phyloP scores from a whole-genome alignment of 768 basidiomycete genomes.

The Boletus rufocinnamomeus region DNA sequence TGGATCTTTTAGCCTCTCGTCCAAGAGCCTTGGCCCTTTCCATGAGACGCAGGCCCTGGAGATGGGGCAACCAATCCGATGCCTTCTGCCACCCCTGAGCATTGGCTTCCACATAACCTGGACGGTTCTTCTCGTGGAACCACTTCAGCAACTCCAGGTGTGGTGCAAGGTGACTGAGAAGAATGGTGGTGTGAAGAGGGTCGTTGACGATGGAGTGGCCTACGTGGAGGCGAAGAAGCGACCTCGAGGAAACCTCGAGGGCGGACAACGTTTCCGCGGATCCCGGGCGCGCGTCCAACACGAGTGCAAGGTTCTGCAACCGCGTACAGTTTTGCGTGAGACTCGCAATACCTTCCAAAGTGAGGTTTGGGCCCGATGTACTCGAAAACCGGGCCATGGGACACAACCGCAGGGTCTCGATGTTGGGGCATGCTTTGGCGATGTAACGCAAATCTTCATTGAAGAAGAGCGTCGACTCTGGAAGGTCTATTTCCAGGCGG shows the following conservation, averaged over 20 bases:
- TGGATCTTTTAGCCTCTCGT: slow-evolving; percentile 20
- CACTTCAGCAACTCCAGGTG: slow-evolving; percentile 67
- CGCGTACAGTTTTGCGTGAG: slow-evolving; percentile 59
- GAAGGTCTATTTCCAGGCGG: slow-evolving; percentile 76
- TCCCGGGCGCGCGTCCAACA: slow-evolving; percentile 58
- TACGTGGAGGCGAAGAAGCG: slow-evolving; percentile 69
- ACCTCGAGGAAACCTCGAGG: slow-evolving; percentile 56
- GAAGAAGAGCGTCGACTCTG: slow-evolving; percentile 70
- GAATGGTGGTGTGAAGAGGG: slow-evolving; percentile 67
- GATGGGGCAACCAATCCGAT: slow-evolving; percentile 67
- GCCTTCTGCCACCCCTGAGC: slow-evolving; percentile 70
- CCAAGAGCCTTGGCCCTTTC: slow-evolving; percentile 52
- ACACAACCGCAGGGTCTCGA: slow-evolving; percentile 70
- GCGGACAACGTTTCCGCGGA: slow-evolving; percentile 47
- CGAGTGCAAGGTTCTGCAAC: slow-evolving; percentile 65
- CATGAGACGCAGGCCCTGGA: slow-evolving; percentile 63
- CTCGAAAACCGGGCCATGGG: slow-evolving; percentile 66
- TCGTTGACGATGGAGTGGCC: slow-evolving; percentile 75
- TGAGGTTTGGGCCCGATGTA: slow-evolving; percentile 54
- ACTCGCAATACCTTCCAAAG: slow-evolving; percentile 60
- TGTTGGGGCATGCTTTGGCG: slow-evolving; percentile 61
- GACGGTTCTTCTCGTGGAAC: slow-evolving; percentile 79
- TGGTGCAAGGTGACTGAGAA: slow-evolving; percentile 78
- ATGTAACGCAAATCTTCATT: slow-evolving; percentile 59
- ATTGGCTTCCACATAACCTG: slow-evolving; percentile 66